A percentile compares a stretch with the other conserved stretches of the same genome.
Conservation (phyloP, 2,329 filamentous ascomycete genomes). For the Trichoderma sp. region DNA sequence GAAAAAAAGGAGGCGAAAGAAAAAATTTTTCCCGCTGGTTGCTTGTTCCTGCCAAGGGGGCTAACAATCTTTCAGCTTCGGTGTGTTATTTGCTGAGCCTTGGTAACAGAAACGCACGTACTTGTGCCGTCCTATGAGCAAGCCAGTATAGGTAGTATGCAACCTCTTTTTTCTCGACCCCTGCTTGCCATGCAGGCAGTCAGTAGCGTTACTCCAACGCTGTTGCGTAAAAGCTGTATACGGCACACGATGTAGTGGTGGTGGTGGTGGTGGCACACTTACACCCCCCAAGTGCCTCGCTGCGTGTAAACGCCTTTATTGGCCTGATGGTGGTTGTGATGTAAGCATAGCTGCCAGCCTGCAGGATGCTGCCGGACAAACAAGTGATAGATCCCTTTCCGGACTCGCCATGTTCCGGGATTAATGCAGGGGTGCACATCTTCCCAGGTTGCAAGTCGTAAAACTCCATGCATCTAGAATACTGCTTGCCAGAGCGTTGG, state of each 20-base stretch:
- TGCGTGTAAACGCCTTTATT: not conserved
- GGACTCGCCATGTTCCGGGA: not conserved
- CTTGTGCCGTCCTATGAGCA: not conserved
- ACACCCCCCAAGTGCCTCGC: not conserved
- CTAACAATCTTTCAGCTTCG: not conserved
- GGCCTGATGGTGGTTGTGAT: not conserved
- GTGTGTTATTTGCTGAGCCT: slow-evolving; percentile 7
- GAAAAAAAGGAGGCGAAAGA: slow-evolving; percentile 14
- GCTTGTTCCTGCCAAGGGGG: slow-evolving; percentile 3
- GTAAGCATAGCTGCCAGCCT: not conserved
- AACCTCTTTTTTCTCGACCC: slow-evolving; percentile 6
- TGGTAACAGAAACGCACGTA: not conserved
- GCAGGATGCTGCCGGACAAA: not conserved
- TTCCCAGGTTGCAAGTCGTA: not conserved
- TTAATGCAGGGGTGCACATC: slow-evolving; percentile 1
- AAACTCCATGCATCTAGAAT: not conserved
- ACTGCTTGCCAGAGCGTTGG: not conserved
- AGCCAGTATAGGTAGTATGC: not conserved
- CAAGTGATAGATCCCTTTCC: not conserved
- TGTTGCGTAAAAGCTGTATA: not conserved
- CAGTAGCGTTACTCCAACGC: not conserved
- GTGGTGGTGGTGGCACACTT: not conserved
- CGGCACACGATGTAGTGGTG: not conserved
- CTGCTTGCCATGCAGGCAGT: not conserved
- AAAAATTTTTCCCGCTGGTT: not conserved